These are phyloP conservation scores for Pythium angustatum DNA, from an alignment of 352 stramenopile species.

Conservation along the genomic window DNA sequence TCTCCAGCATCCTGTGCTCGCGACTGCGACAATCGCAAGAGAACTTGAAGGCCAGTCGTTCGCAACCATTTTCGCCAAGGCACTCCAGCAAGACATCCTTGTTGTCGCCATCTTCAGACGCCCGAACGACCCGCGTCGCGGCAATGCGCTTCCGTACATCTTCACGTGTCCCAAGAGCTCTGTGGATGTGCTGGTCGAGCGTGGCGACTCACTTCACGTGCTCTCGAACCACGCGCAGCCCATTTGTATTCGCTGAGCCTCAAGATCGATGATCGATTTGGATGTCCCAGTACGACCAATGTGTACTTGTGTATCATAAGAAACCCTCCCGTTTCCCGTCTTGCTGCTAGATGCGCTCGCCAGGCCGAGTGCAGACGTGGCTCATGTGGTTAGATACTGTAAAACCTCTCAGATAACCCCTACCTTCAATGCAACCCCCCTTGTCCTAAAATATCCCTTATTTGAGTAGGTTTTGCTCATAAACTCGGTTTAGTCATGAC, in stretches of 20 bases:
- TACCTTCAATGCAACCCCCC: too few species aligned
- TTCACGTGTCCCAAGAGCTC: constrained; percentile 48
- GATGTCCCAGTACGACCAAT: too few species aligned
- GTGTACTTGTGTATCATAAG: too few species aligned
- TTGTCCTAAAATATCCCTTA: too few species aligned
- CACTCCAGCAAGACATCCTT: constrained; percentile 42
- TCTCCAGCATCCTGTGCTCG: constrained; percentile 35
- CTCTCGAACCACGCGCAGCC: constrained; percentile 32
- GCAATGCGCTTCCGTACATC: constrained; percentile 57
- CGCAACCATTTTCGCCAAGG: constrained; percentile 39
- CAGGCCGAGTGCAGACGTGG: too few species aligned
- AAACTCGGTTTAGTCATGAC: too few species aligned
- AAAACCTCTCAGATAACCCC: too few species aligned
- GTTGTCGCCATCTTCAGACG: constrained; percentile 53
- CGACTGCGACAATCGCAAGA: constrained; percentile 29
- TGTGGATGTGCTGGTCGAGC: constrained; percentile 33
- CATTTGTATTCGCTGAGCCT: constrained; percentile 31
- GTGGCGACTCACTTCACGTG: constrained; percentile 44
- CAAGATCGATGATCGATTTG: too few species aligned
- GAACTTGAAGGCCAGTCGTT: constrained; percentile 45
- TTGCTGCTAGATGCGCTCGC: too few species aligned
- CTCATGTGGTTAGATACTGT: too few species aligned
- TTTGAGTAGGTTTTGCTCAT: too few species aligned
- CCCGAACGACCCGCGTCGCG: constrained; percentile 33
- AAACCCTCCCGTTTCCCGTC: too few species aligned